phyloP scores from a whole-genome alignment of 495 filamentous ascomycete species.

The Talaromyces proteolyticus region DNA sequence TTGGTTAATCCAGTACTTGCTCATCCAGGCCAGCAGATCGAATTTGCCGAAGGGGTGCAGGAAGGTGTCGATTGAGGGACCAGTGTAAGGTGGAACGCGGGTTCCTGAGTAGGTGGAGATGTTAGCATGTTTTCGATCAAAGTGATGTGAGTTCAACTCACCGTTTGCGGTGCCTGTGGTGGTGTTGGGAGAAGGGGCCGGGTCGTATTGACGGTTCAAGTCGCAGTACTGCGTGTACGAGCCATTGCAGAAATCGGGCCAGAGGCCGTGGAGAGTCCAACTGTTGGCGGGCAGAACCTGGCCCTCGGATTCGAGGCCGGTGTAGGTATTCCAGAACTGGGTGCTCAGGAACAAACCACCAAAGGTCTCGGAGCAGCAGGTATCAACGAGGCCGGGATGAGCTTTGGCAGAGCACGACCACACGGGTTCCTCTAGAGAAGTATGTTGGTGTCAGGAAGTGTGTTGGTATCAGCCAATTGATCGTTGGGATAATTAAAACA shows the following conservation, averaged over 20 bases:
- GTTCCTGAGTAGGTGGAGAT: too few relatives aligned
- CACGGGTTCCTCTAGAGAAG: constrained; percentile 23
- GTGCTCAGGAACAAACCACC: constrained; percentile 44
- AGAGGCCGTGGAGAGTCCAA: constrained; percentile 47
- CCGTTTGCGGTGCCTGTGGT: constrained; percentile 31
- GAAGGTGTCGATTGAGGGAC: constrained; percentile 37
- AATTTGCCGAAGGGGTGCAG: constrained; percentile 34
- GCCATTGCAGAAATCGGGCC: constrained; percentile 45
- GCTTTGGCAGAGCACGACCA: constrained; percentile 41
- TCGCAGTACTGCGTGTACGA: constrained; percentile 52
- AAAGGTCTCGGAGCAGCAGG: constrained; percentile 47
- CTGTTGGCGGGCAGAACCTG: constrained; percentile 38
- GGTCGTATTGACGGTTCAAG: constrained; percentile 44
- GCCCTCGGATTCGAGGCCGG: constrained; percentile 37
- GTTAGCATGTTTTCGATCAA: not conserved
- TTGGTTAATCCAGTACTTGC: constrained; percentile 42
- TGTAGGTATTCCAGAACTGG: constrained; percentile 49
- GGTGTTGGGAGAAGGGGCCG: constrained; percentile 43
- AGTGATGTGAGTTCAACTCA: not conserved
- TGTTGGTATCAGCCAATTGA: too few relatives aligned
- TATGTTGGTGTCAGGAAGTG: too few relatives aligned
- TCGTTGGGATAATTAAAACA: too few relatives aligned
- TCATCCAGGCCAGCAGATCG: constrained; percentile 46
- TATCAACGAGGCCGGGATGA: constrained; percentile 30
- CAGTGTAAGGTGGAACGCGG: constrained; percentile 37